Evolutionary conservation across 495 filamentous ascomycete genomes (phyloP).

Genomic region (Recurvomyces mirabilis): DNA sequence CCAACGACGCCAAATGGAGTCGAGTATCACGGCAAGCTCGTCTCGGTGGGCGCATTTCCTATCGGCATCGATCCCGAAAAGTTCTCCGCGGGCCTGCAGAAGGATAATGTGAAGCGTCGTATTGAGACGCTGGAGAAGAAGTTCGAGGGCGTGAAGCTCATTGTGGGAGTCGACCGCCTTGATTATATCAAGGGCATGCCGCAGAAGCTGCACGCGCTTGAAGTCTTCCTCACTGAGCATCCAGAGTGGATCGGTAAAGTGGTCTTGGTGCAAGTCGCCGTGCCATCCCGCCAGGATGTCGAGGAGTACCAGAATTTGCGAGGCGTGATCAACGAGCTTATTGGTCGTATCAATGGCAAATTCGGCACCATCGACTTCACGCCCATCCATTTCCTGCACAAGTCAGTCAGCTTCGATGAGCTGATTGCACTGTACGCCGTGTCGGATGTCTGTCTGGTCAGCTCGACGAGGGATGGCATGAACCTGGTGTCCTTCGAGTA

Average conservation of each 20-base stretch:
- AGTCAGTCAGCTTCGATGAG: slow-evolving; percentile 78
- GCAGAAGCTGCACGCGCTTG: slow-evolving; percentile 84
- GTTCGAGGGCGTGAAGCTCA: slow-evolving; percentile 79
- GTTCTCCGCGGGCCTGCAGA: slow-evolving; percentile 77
- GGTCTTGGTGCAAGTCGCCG: slow-evolving; percentile 84
- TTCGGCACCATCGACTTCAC: slow-evolving; percentile 90
- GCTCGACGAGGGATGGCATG: slow-evolving; percentile 92
- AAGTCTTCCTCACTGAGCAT: slow-evolving; percentile 81
- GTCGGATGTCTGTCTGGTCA: slow-evolving; percentile 80
- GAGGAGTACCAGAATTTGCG: slow-evolving; percentile 93
- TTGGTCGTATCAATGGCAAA: slow-evolving; percentile 83
- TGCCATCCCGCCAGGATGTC: slow-evolving; percentile 83
- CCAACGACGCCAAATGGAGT: slow-evolving; percentile 76
- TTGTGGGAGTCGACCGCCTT: slow-evolving; percentile 84
- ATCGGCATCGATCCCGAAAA: slow-evolving; percentile 96
- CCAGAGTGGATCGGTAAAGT: slow-evolving; percentile 88
- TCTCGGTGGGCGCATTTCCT: slow-evolving; percentile 73
- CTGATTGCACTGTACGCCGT: slow-evolving; percentile 86
- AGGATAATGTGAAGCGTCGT: slow-evolving; percentile 64
- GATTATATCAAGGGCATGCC: slow-evolving; percentile 97
- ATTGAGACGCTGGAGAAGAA: slow-evolving; percentile 65
- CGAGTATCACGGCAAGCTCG: slow-evolving; percentile 59
- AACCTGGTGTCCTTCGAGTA: slow-evolving; percentile 96
- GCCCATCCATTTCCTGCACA: slow-evolving; percentile 90
- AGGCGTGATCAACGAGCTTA: slow-evolving; percentile 78